A percentile compares a stretch with the other conserved stretches of the same genome.
Conservation (phyloP, 2,329 filamentous ascomycete genomes). For the Lecanicillium sp. region DNA sequence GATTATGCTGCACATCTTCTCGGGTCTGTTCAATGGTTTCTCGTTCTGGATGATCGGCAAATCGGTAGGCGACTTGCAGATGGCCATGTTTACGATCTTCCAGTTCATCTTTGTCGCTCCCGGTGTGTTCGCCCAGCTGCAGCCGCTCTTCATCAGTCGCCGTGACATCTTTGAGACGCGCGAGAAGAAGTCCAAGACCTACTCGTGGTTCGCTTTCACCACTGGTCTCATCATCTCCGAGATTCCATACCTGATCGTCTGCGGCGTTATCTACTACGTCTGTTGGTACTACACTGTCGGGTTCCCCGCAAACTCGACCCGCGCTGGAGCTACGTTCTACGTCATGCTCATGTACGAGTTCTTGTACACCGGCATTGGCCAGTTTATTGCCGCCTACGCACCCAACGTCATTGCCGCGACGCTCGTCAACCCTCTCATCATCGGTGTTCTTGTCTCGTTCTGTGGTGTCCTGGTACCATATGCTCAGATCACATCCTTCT, state of each 20-base stretch:
- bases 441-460: conserved; percentile 59
- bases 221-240: conserved; percentile 45
- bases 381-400: conserved; percentile 57
- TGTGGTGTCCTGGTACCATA: conserved; percentile 72
- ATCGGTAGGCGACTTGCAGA: conserved; percentile 44
- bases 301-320: conserved; percentile 35
- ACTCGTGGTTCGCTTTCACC: conserved; percentile 54
- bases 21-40: conserved; percentile 55
- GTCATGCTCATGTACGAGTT: conserved; percentile 56
- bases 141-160: conserved; percentile 51
- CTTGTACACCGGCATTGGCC: conserved; percentile 54
- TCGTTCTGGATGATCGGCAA: conserved; percentile 55
- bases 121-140: conserved; percentile 51
- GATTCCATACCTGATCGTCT: conserved; percentile 39
- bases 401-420: conserved; percentile 56
- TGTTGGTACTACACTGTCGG: conserved; percentile 56
- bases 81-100: conserved; percentile 54
- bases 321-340: conserved; percentile 47
- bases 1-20: conserved; percentile 47
- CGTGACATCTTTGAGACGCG: conserved; percentile 52
- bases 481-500: conserved; percentile 55
- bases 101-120: conserved; percentile 59
- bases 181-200: conserved; percentile 57
- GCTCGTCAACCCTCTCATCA: conserved; percentile 49
- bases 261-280: conserved; percentile 41